These are phyloP conservation scores for Curvularia eragrostidis DNA, from an alignment of 2,329 filamentous ascomycete genomes.

Conservation along the genomic window DNA sequence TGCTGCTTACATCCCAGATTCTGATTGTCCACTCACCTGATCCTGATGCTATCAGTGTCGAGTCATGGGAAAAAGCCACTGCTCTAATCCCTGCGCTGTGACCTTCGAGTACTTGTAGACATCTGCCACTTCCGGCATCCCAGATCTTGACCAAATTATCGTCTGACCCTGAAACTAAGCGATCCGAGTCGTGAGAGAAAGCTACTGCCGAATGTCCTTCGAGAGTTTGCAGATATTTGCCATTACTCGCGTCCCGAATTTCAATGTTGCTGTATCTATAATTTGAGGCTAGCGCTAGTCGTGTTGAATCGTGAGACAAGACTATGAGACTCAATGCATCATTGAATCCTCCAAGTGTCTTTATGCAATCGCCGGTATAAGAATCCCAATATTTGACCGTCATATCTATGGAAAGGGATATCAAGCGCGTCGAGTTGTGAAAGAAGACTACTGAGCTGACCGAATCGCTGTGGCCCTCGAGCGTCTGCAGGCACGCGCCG, in stretches of 20 bases:
- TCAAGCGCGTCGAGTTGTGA: constrained; percentile 8
- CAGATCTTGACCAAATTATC: background rate
- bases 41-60: background rate
- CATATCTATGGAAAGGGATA: background rate
- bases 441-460: constrained; percentile 21
- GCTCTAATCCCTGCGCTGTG: background rate
- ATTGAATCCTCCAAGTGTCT: background rate
- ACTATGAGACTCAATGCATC: background rate
- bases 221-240: background rate
- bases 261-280: background rate
- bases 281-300: background rate
- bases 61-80: background rate
- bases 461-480: constrained; percentile 20
- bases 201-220: background rate
- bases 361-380: background rate
- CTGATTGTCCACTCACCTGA: background rate
- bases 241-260: background rate
- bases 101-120: background rate
- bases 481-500: constrained; percentile 21
- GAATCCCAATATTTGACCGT: constrained; percentile 4
- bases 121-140: background rate
- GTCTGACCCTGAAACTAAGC: background rate
- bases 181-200: background rate
- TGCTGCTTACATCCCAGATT: background rate
- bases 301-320: background rate